A percentile compares a stretch with the other conserved stretches of the same genome.
These are phyloP conservation scores for Chlorencoelia australis DNA, from an alignment of 2,329 filamentous ascomycete genomes.

Conservation along the genomic window DNA sequence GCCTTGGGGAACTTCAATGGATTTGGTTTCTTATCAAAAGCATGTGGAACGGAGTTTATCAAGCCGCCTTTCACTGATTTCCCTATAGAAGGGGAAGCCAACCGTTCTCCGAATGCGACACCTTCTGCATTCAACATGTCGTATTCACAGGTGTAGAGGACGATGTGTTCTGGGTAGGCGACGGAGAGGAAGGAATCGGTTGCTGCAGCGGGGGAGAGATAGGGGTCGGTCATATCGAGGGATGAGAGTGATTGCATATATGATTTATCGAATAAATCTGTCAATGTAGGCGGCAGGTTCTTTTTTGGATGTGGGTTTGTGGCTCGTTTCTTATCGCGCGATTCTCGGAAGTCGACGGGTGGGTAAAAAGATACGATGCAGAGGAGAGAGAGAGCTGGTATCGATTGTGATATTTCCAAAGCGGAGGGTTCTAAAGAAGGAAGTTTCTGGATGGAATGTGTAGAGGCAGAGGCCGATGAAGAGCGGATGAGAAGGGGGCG, in stretches of 20 bases:
- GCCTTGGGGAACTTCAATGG: constrained; percentile 34
- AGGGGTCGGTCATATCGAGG: constrained; percentile 38
- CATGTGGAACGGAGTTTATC: constrained; percentile 49
- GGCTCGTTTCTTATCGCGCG: constrained; percentile 44
- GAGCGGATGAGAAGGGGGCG: not conserved
- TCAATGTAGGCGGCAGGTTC: constrained; percentile 46
- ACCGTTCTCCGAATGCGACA: constrained; percentile 48
- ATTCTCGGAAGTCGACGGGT: constrained; percentile 49
- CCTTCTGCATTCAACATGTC: constrained; percentile 55
- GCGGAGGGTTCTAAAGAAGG: constrained; percentile 23
- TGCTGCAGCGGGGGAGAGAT: constrained; percentile 48
- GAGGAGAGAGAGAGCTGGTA: constrained; percentile 37
- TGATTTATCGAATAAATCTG: constrained; percentile 52
- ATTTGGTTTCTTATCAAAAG: constrained; percentile 58
- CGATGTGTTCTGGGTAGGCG: constrained; percentile 40
- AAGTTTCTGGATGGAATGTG: constrained; percentile 20
- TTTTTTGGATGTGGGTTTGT: constrained; percentile 44
- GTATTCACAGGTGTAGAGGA: constrained; percentile 53
- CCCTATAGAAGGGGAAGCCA: constrained; percentile 36
- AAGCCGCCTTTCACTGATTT: constrained; percentile 50
- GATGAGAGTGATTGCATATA: constrained; percentile 42
- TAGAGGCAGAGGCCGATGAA: constrained; percentile 4
- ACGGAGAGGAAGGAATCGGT: constrained; percentile 38
- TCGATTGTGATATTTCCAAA: constrained; percentile 22
- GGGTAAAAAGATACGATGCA: constrained; percentile 53